Base-by-base conservation (phyloP, 2,329 filamentous ascomycete genomes). In the Elsinoe fawcettii region DNA sequence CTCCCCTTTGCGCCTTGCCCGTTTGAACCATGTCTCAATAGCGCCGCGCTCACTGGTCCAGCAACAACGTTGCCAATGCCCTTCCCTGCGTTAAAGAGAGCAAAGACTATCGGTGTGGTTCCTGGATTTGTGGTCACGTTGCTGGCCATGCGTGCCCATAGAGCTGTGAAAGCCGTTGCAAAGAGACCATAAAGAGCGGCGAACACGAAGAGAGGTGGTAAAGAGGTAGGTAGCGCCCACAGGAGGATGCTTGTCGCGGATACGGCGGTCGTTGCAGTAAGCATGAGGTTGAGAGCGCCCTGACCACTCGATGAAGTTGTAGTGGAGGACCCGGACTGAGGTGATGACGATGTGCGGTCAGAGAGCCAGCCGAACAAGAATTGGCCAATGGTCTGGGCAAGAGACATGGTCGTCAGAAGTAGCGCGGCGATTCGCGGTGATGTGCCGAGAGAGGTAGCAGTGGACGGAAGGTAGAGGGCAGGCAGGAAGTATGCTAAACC, bases 141-240 rank as follows among this genome's bases (percentile, higher is more conserved):
- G 3, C 57, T 64, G 9, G 64, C 63, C 64, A 67, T 68, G 11
- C 65, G 43, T 3, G 57, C 64, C 61, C 64, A 64, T 20, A 65
- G 39, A 1, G 65, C 66, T 1, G 71, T 73, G 56, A 71, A 77
- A 2, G 73, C 73, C 0, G 73, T 72, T 0, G 70, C 74, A 39
- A 75, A 77, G 39, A 76, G 66, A 3, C 75, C 75, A 57, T 77
- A 77, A 0, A 72, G 59, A 3, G 77, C 54, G 1, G 67, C 66
- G 54, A 77, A 78, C 1, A 73, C 61, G 20, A 68, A 65, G 7
- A 81, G 64, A 0, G 66, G 58, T 0, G 64, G 62, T 61, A 71
- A 8, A 56, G 67, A 69, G 2, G 68, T 66, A 0, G 75, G 70
- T 14, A 78, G 64, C 0, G 77, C 77, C 77, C 78, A 80, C 25